A percentile compares a stretch with the other conserved stretches of the same genome.
These are phyloP conservation scores for Oemleria cerasiformis DNA, from an alignment of 306 rosid genomes.

Conservation along the genomic window DNA sequence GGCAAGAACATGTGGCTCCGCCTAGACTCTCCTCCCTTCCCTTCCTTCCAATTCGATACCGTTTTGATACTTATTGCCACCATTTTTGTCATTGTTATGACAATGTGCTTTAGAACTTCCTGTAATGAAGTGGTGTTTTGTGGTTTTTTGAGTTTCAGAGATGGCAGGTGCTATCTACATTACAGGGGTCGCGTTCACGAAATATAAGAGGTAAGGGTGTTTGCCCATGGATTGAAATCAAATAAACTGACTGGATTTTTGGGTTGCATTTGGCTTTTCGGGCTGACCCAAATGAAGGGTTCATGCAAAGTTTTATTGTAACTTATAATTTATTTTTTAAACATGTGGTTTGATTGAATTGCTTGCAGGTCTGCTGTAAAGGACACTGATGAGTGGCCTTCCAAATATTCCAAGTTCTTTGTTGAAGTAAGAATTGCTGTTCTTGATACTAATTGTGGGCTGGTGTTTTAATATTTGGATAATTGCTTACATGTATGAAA, in stretches of 20 bases:
- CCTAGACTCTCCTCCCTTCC: conserved; percentile 89
- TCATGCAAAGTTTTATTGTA: background rate
- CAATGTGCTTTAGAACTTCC: background rate
- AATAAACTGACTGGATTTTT: background rate
- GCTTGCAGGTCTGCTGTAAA: conserved; percentile 78
- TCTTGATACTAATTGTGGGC: conserved; percentile 14
- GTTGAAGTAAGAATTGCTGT: conserved; percentile 51
- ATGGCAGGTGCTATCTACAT: conserved; percentile 92
- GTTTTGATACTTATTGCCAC: conserved; percentile 4
- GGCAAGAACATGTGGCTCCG: conserved; percentile 93
- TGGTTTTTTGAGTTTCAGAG: conserved; percentile 44
- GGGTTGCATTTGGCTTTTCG: background rate
- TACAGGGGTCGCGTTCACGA: conserved; percentile 79
- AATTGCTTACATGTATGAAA: background rate
- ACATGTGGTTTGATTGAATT: conserved; percentile 9
- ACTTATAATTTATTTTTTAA: no score
- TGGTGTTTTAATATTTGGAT: background rate
- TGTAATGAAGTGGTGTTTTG: background rate
- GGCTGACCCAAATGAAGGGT: background rate
- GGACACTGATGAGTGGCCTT: conserved; percentile 88
- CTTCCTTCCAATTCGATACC: conserved; percentile 89
- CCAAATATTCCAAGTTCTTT: conserved; percentile 79
- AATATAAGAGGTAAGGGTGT: conserved; percentile 70
- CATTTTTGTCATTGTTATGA: conserved; percentile 9
- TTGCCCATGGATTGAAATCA: background rate